Conservation (phyloP, 2,329 filamentous ascomycete genomes). For the Hypomyces rosellus region DNA sequence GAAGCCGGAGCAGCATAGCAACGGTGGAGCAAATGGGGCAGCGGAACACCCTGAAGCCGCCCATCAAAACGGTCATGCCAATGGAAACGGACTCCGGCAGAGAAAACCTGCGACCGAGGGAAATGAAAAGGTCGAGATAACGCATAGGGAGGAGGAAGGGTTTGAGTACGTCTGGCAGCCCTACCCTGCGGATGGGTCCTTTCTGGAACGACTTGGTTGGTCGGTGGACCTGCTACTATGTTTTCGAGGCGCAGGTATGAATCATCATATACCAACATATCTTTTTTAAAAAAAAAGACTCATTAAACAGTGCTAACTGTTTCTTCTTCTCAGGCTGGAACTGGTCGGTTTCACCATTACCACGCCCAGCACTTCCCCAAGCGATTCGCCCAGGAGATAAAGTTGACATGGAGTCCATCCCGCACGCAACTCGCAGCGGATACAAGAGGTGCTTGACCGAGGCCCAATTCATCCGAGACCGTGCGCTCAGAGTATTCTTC, state of each 20-base stretch:
- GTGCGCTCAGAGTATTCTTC: constrained; percentile 41
- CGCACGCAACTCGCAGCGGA: constrained; percentile 38
- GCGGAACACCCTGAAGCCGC: background rate
- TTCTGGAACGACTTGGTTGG: constrained; percentile 49
- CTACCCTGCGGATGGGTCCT: constrained; percentile 45
- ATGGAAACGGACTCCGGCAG: background rate
- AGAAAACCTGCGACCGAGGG: background rate
- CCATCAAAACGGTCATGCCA: background rate
- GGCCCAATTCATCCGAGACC: constrained; percentile 37
- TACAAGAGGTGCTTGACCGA: constrained; percentile 38
- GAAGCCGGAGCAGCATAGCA: too few relatives aligned
- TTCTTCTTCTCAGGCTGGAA: constrained; percentile 46
- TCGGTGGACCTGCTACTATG: constrained; percentile 47
- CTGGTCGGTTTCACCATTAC: constrained; percentile 45
- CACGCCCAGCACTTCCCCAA: constrained; percentile 37
- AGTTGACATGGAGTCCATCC: constrained; percentile 36
- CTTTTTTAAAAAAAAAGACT: too few relatives aligned
- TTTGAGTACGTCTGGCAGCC: constrained; percentile 55
- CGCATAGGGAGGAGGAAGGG: constrained; percentile 14
- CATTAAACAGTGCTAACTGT: background rate
- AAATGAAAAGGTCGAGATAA: background rate
- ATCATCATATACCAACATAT: background rate
- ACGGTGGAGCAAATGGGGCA: background rate
- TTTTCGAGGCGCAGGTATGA: constrained; percentile 48
- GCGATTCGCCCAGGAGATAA: constrained; percentile 26